Evolutionary conservation across 768 basidiomycete species (phyloP).

Genomic region (Paxillus ammoniavirescens): DNA sequence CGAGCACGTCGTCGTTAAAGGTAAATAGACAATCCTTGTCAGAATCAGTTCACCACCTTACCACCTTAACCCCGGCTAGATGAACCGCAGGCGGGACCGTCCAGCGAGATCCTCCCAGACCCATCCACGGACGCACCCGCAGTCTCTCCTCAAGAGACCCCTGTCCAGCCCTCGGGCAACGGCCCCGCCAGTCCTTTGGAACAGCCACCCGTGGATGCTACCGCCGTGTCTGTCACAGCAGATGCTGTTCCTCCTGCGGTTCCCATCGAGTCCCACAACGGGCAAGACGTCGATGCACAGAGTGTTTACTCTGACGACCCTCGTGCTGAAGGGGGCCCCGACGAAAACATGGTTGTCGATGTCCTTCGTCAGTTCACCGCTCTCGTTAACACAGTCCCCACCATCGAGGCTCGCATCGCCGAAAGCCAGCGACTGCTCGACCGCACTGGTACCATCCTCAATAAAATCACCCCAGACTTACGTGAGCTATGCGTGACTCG

Average conservation of each 20-base stretch:
- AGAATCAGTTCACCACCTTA: neutral
- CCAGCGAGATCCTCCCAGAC: neutral
- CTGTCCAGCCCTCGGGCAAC: neutral
- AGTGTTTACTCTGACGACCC: neutral
- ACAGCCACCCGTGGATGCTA: neutral
- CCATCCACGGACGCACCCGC: neutral
- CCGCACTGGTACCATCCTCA: conserved; percentile 13
- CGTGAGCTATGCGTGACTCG: conserved; percentile 22
- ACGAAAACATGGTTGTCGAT: conserved; percentile 25
- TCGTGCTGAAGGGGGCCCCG: conserved; percentile 16
- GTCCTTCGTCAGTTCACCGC: conserved; percentile 26
- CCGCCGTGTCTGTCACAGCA: neutral
- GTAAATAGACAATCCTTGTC: neutral
- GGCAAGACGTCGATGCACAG: neutral
- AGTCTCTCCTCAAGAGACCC: neutral
- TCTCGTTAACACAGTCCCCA: conserved; percentile 20
- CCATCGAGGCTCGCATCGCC: conserved; percentile 17
- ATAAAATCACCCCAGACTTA: conserved; percentile 13
- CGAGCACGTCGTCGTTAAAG: neutral
- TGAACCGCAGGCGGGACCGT: conserved; percentile 3
- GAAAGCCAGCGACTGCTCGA: conserved; percentile 19
- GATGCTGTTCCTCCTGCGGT: neutral
- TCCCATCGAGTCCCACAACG: neutral
- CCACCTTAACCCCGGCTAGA: conserved; percentile 2
- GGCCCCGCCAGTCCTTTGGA: neutral